Conservation (phyloP, 192 early-diverging fungal species). For the Umbelopsis ramanniana region DNA sequence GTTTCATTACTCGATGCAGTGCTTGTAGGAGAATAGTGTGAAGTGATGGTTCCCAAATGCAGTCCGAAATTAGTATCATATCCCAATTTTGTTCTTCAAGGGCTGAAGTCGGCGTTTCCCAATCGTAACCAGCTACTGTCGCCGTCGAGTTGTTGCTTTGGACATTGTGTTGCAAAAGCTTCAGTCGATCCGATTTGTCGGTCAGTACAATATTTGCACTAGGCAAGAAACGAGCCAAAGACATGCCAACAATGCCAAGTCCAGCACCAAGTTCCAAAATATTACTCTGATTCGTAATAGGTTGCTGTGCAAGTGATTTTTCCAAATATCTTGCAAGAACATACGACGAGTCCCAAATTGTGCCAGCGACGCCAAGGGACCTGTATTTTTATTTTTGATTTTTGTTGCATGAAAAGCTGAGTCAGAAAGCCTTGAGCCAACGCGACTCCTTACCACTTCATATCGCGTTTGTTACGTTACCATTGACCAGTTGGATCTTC, state of each 20-base stretch:
- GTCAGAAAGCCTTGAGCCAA: neutral
- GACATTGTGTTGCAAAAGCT: constrained; percentile 4
- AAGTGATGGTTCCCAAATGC: constrained; percentile 8
- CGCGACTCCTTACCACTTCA: neutral
- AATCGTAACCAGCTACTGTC: neutral
- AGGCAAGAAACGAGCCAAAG: neutral
- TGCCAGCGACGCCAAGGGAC: constrained; percentile 6
- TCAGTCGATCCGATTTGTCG: neutral
- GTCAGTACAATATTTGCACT: neutral
- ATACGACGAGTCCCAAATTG: constrained; percentile 17
- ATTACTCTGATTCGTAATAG: neutral
- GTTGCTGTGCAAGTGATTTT: neutral
- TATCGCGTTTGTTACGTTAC: neutral
- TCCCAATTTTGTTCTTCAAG: constrained; percentile 7
- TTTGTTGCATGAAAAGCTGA: neutral
- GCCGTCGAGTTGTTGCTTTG: neutral
- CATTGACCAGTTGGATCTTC: constrained; percentile 19
- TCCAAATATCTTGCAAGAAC: constrained; percentile 5
- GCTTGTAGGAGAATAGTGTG: neutral
- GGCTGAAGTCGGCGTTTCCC: neutral
- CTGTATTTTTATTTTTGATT: neutral
- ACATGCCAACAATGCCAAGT: constrained; percentile 10
- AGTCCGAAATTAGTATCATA: neutral
- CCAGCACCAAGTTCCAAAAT: constrained; percentile 16
- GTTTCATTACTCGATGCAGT: neutral